phyloP scores from a whole-genome alignment of 768 basidiomycete species.

The Mycena indigotica region DNA sequence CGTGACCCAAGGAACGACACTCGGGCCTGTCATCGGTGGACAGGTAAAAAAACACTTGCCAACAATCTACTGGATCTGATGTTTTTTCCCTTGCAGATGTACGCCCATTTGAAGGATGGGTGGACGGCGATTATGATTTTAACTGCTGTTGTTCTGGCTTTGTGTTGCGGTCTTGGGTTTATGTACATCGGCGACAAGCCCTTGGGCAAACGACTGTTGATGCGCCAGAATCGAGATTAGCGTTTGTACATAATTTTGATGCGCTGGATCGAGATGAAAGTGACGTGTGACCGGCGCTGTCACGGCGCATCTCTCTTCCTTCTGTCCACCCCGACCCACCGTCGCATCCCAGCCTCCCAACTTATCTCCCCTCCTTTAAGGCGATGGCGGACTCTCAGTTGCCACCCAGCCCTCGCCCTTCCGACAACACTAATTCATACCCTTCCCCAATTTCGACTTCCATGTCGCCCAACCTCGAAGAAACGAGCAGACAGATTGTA shows the following conservation, averaged over 20 bases:
- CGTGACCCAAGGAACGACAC: conserved; percentile 37
- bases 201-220: neutral
- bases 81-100: conserved; percentile 48
- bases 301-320: neutral
- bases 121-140: conserved; percentile 64
- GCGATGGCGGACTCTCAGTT: neutral
- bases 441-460: conserved; percentile 33
- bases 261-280: too few relatives aligned
- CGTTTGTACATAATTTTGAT: neutral
- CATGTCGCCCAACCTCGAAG: conserved; percentile 20
- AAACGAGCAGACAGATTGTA: conserved; percentile 16
- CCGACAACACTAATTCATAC: conserved; percentile 24
- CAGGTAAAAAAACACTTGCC: too few relatives aligned
- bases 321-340: neutral
- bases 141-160: conserved; percentile 42
- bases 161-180: conserved; percentile 42
- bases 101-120: conserved; percentile 54
- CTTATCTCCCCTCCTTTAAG: neutral
- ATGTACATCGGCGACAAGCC: conserved; percentile 34
- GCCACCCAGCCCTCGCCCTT: neutral
- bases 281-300: neutral
- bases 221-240: neutral
- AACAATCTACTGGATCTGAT: conserved; percentile 4
- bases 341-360: too few relatives aligned
- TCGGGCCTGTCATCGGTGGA: conserved; percentile 72